Evolutionary conservation across 2,329 filamentous ascomycete genomes (phyloP).

Genomic region (Venturia pyrina): DNA sequence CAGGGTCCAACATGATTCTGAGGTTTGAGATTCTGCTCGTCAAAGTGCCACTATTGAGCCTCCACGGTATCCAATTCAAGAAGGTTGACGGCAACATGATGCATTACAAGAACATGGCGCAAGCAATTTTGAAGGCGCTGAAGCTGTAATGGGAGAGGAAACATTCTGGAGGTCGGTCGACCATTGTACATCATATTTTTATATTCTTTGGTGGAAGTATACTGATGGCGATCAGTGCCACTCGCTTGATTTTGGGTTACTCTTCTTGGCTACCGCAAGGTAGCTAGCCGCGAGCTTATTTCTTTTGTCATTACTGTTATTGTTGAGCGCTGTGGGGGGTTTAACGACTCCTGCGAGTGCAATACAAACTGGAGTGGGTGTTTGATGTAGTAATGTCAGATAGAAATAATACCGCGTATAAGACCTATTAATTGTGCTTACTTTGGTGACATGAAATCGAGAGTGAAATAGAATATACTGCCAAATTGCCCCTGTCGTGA

Average conservation of each 20-base stretch:
- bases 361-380: not conserved
- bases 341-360: not conserved
- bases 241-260: slow-evolving; percentile 1
- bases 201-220: not conserved
- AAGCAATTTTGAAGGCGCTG: slow-evolving; percentile 82
- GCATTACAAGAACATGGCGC: slow-evolving; percentile 98
- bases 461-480: too few relatives aligned
- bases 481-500: not conserved
- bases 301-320: not conserved
- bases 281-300: not conserved
- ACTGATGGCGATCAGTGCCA: slow-evolving; percentile 1
- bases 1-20: slow-evolving; percentile 73
- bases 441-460: not conserved
- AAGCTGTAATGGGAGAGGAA: slow-evolving; percentile 46
- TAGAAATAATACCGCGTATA: not conserved
- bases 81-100: slow-evolving; percentile 85
- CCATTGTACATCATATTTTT: slow-evolving; percentile 4
- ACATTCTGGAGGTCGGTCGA: not conserved
- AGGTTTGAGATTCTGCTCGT: slow-evolving; percentile 96
- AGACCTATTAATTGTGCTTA: not conserved
- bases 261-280: not conserved
- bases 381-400: slow-evolving; percentile 2
- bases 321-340: not conserved
- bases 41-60: slow-evolving; percentile 83
- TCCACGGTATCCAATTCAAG: slow-evolving; percentile 98